phyloP scores from a whole-genome alignment of 176 grass and related monocot genomes.

The Stipa capillata region DNA sequence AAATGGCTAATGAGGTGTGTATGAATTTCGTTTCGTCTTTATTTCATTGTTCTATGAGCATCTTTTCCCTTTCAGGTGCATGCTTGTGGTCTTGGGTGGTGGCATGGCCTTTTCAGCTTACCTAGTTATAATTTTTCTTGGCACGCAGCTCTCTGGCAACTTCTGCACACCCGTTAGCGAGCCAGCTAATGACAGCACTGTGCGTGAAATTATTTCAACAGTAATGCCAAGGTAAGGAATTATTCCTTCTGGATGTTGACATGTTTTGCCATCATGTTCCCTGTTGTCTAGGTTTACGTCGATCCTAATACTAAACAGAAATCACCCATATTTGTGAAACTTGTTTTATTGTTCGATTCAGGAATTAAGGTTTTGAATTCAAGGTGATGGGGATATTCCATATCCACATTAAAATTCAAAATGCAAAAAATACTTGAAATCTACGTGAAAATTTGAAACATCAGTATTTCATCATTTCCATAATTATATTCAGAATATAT shows the following conservation, averaged over 20 bases:
- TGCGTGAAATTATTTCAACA: constrained; percentile 47
- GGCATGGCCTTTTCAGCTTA: constrained; percentile 3
- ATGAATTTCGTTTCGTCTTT: neutral
- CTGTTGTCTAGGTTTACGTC: neutral
- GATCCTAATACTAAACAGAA: neutral
- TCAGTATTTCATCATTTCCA: neutral
- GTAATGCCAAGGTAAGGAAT: constrained; percentile 51
- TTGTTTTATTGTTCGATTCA: neutral
- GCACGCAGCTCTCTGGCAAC: constrained; percentile 53
- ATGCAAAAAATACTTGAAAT: neutral
- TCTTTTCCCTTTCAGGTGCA: neutral
- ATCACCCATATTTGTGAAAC: neutral
- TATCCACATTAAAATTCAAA: neutral
- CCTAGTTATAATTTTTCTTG: constrained; percentile 23
- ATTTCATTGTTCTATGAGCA: neutral
- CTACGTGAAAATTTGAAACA: neutral
- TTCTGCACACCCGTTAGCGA: constrained; percentile 47
- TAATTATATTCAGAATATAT: neutral
- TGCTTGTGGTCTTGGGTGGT: constrained; percentile 1
- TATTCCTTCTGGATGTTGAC: neutral
- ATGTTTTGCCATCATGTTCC: neutral
- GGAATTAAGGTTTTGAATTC: neutral
- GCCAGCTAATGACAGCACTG: constrained; percentile 17
- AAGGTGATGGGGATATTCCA: neutral
- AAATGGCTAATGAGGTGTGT: constrained; percentile 73